Percentiles rank a stretch among this genome's conserved stretches.
These are phyloP conservation scores for Cornus suecica DNA, from an alignment of 148 eudicot species.

Conservation along the genomic window DNA sequence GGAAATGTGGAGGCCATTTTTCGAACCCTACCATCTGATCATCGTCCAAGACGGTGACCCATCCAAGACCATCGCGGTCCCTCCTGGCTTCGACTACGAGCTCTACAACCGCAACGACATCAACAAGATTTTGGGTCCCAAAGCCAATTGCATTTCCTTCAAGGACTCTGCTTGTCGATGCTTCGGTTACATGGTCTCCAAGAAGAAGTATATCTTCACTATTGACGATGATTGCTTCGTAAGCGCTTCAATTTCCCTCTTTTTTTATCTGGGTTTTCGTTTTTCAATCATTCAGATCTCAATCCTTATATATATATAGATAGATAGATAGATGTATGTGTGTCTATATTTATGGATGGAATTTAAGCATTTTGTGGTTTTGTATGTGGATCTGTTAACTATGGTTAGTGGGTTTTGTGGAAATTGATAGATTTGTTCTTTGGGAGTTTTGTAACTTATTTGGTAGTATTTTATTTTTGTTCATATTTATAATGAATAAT, in stretches of 20 bases:
- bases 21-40: constrained; percentile 54
- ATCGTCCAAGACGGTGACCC: constrained; percentile 70
- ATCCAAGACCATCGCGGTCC: constrained; percentile 47
- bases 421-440: not conserved
- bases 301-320: not conserved
- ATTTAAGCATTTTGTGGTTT: too few relatives aligned
- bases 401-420: not conserved
- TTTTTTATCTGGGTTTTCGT: not conserved
- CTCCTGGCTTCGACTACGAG: constrained; percentile 58
- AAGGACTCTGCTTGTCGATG: constrained; percentile 70
- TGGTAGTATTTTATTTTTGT: too few relatives aligned
- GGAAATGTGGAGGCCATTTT: constrained; percentile 65
- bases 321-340: not conserved
- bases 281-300: not conserved
- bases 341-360: not conserved
- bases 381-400: not conserved
- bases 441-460: too few relatives aligned
- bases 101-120: constrained; percentile 58
- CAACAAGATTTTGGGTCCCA: constrained; percentile 53
- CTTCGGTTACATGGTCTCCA: constrained; percentile 67
- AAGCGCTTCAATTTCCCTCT: constrained; percentile 14
- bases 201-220: constrained; percentile 67
- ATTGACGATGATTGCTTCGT: constrained; percentile 71
- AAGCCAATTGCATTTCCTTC: constrained; percentile 56
- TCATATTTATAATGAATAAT: not conserved